Conservation (phyloP, 1,139 yeast species). For the Candida frijolesensis region DNA sequence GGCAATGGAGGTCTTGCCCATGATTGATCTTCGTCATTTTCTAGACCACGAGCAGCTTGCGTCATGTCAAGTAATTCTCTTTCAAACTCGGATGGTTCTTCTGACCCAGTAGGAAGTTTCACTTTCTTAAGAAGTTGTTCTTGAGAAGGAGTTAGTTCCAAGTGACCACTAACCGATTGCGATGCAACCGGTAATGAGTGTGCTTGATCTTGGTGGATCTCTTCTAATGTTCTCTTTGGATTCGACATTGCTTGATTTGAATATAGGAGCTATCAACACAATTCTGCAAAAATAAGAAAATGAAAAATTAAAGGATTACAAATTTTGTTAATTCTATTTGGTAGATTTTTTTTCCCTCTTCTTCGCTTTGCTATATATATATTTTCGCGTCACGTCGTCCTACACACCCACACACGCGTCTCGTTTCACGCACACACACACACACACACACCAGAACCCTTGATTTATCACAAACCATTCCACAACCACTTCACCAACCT, state of each 20-base stretch:
- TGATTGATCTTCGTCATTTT: slow-evolving; percentile 47
- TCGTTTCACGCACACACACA: background rate
- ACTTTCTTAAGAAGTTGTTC: slow-evolving; percentile 39
- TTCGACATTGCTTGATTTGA: slow-evolving; percentile 10
- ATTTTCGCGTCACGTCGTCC: background rate
- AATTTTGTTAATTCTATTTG: slow-evolving; percentile 1
- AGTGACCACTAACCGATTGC: slow-evolving; percentile 26
- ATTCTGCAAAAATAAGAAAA: background rate
- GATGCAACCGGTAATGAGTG: slow-evolving; percentile 45
- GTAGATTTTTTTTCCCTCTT: background rate
- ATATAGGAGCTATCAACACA: too few species aligned
- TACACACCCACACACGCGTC: background rate
- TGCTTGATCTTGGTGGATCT: slow-evolving; percentile 16
- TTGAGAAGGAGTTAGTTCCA: slow-evolving; percentile 31
- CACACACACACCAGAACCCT: background rate
- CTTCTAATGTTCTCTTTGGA: slow-evolving; percentile 14
- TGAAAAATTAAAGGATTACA: background rate
- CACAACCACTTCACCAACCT: slow-evolving; percentile 39
- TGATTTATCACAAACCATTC: background rate
- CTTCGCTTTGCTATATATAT: background rate
- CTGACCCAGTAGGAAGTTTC: slow-evolving; percentile 36
- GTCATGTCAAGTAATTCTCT: slow-evolving; percentile 65
- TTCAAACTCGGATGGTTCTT: slow-evolving; percentile 65
- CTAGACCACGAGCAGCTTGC: slow-evolving; percentile 30
- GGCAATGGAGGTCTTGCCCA: slow-evolving; percentile 68